These are phyloP conservation scores for Carex pumila DNA, from an alignment of 176 grass and related monocot genomes.

Conservation along the genomic window DNA sequence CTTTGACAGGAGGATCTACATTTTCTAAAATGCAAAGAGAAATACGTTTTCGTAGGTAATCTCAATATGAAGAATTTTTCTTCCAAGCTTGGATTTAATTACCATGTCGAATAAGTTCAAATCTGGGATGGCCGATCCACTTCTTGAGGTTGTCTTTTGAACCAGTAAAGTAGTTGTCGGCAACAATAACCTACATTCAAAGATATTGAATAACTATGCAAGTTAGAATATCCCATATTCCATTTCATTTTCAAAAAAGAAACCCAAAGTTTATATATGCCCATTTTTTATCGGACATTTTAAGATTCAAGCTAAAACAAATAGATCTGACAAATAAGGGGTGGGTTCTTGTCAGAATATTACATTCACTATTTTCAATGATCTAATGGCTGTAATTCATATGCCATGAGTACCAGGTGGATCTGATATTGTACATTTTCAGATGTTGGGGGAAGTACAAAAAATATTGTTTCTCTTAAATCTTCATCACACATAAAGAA, in stretches of 20 bases:
- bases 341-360: neutral
- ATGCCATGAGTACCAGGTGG: neutral
- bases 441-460: neutral
- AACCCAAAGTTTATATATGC: neutral
- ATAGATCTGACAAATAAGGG: neutral
- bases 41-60: neutral
- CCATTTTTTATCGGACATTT: neutral
- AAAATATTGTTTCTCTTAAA: neutral
- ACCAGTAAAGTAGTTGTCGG: conserved; percentile 95
- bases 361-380: neutral
- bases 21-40: neutral
- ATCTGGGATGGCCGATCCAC: conserved; percentile 99
- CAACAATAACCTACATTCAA: conserved; percentile 76
- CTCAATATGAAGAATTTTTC: neutral
- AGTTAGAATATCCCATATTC: neutral
- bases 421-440: neutral
- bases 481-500: neutral
- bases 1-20: neutral
- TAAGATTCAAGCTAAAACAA: neutral
- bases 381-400: neutral
- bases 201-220: conserved; percentile 9
- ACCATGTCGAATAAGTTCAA: conserved; percentile 99
- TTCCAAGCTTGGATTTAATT: conserved; percentile 20
- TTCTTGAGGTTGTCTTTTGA: conserved; percentile 99
- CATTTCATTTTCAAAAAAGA: neutral